A percentile compares a stretch with the other conserved stretches of the same genome.
Conservation (phyloP, 2,329 filamentous ascomycete species). For the Colletotrichum sojae region DNA sequence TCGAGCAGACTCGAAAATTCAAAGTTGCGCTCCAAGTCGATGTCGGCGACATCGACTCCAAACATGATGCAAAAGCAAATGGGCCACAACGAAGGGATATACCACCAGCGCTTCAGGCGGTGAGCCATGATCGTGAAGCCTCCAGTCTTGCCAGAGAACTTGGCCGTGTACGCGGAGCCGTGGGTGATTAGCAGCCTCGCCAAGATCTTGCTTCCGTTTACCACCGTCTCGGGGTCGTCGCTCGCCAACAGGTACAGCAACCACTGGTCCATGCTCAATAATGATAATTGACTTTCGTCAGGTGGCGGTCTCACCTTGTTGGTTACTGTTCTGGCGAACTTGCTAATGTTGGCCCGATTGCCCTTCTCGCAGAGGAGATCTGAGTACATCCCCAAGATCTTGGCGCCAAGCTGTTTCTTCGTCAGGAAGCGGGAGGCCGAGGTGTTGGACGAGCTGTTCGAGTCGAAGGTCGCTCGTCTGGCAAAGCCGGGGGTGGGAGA, state of each 20-base stretch:
- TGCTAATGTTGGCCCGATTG: slow-evolving; percentile 79
- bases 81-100: slow-evolving; percentile 85
- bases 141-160: slow-evolving; percentile 86
- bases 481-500: slow-evolving; percentile 57
- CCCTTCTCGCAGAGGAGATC: slow-evolving; percentile 82
- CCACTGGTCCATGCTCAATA: slow-evolving; percentile 72
- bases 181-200: slow-evolving; percentile 87
- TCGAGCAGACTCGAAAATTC: slow-evolving; percentile 82
- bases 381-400: slow-evolving; percentile 83
- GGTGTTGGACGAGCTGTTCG: slow-evolving; percentile 45
- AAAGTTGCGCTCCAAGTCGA: slow-evolving; percentile 81
- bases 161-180: slow-evolving; percentile 84
- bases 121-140: slow-evolving; percentile 90
- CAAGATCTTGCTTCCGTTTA: slow-evolving; percentile 85
- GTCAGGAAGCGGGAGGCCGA: slow-evolving; percentile 61
- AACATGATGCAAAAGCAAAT: slow-evolving; percentile 92
- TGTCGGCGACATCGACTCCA: slow-evolving; percentile 81
- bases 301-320: slow-evolving; percentile 78
- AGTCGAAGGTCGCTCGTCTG: slow-evolving; percentile 56
- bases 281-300: slow-evolving; percentile 40
- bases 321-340: slow-evolving; percentile 94
- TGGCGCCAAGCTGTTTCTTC: slow-evolving; percentile 80
- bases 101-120: slow-evolving; percentile 90
- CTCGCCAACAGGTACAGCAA: slow-evolving; percentile 91
- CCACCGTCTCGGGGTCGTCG: slow-evolving; percentile 85